Conservation (phyloP, 768 basidiomycete genomes). For the Hortiboletus campestris region DNA sequence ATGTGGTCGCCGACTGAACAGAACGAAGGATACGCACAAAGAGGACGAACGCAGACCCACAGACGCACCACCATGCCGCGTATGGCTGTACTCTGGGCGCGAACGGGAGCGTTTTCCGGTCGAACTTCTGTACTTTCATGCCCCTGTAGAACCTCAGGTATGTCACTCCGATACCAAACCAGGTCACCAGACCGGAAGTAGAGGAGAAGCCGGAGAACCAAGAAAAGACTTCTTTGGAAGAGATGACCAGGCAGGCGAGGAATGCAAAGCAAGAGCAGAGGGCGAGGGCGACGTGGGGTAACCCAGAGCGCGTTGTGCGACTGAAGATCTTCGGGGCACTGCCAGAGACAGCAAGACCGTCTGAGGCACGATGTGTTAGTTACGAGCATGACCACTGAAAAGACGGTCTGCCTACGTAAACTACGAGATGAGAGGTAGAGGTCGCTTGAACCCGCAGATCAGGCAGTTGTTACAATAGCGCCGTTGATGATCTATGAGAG, state of each 20-base stretch:
- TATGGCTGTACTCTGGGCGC: conserved; percentile 39
- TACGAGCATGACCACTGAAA: not conserved
- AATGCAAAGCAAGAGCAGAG: conserved; percentile 31
- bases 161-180: conserved; percentile 44
- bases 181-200: conserved; percentile 42
- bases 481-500: no score
- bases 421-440: no score
- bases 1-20: not conserved
- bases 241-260: conserved; percentile 41
- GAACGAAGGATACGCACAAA: conserved; percentile 32
- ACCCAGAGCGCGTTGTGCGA: conserved; percentile 36
- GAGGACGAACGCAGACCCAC: conserved; percentile 26
- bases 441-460: not conserved
- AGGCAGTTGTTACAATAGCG: not conserved
- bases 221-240: conserved; percentile 39
- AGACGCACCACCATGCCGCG: conserved; percentile 36
- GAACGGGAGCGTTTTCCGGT: conserved; percentile 47
- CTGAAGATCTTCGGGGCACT: conserved; percentile 53
- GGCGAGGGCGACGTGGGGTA: conserved; percentile 43
- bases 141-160: conserved; percentile 49
- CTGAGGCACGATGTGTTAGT: conserved; percentile 33
- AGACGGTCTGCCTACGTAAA: not conserved
- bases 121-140: conserved; percentile 47
- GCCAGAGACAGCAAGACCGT: conserved; percentile 52
- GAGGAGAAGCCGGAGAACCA: conserved; percentile 39